These are phyloP conservation scores for Wakefieldia striispora DNA, from an alignment of 768 basidiomycete genomes.

Conservation along the genomic window DNA sequence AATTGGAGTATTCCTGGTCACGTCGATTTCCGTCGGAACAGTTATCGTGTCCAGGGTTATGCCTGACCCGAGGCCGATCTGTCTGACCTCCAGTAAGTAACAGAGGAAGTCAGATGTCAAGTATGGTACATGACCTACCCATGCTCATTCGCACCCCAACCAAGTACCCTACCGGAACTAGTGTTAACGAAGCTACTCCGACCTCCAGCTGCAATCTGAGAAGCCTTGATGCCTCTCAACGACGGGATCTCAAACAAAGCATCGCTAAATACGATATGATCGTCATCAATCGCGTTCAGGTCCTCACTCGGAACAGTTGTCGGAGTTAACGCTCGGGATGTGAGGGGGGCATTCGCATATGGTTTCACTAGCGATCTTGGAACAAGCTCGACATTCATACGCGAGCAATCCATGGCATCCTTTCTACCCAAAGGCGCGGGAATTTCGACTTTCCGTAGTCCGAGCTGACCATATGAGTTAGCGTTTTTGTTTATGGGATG, in stretches of 20 bases:
- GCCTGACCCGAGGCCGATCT: conserved; percentile 73
- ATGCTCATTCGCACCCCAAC: conserved; percentile 87
- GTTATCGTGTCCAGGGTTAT: conserved; percentile 64
- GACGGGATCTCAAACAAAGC: conserved; percentile 75
- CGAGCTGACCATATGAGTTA: conserved; percentile 83
- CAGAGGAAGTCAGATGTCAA: not conserved
- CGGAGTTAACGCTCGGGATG: conserved; percentile 26
- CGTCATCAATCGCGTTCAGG: conserved; percentile 31
- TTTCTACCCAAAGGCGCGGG: conserved; percentile 27
- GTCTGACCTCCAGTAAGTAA: conserved; percentile 41
- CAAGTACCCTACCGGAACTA: conserved; percentile 67
- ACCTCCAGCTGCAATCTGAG: conserved; percentile 69
- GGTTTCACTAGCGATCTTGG: conserved; percentile 57
- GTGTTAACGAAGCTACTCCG: conserved; percentile 75
- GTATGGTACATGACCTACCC: conserved; percentile 50
- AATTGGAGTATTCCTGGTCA: conserved; percentile 55
- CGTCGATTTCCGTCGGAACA: conserved; percentile 83
- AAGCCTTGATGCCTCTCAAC: conserved; percentile 58
- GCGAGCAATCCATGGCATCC: conserved; percentile 21
- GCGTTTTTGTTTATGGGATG: conserved; percentile 73
- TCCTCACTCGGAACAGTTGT: conserved; percentile 27
- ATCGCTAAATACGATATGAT: conserved; percentile 62
- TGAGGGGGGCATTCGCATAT: conserved; percentile 44
- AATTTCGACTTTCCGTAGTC: conserved; percentile 63
- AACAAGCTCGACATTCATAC: conserved; percentile 50